Base-by-base conservation (phyloP, 2,329 filamentous ascomycete genomes). In the Elsinoe australis region DNA sequence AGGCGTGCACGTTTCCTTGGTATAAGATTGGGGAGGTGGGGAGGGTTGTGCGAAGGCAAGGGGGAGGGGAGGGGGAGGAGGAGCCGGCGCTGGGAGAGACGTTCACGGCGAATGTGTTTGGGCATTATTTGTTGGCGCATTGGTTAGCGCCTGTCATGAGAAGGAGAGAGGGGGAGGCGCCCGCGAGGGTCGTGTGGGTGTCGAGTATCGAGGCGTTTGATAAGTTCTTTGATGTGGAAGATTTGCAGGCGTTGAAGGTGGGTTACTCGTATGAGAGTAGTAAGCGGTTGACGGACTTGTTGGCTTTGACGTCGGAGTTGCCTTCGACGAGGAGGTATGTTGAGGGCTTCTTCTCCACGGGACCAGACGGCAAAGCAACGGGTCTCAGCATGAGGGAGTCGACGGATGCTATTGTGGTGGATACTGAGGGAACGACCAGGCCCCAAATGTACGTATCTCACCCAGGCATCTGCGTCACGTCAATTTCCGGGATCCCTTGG, bases 81-180 rank as follows among this genome's bases (percentile, higher is more conserved):
- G 76, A 80, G 50, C 80, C 83, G 0, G 68, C 71, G 4, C 69
- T 98, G 0, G 89, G 87, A 2, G 75, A 87, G 55, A 80, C 95
- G 14, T 98, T 96, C 63, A 84, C 83, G 62, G 83, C 90, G 42
- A 96, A 96, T 61, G 76, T 95, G 22, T 96, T 98, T 61, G 92
- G 92, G 0, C 92, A 98, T 68, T 96, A 98, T 63, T 69, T 95
- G 59, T 79, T 98, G 18, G 79, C 79, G 12, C 89, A 95, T 64
- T 80, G 83, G 60, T 74, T 96, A 8, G 75, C 84, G 55, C 83
- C 87, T 0, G 71, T 95, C 8, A 74, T 98, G 33, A 71, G 58
- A 70, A 78, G 44, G 61, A 60, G 12, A 59, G 65, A 12, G 57
- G 59, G 32, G 54, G 66, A 49, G 17, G 50, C 55, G 6, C 26